phyloP scores from a whole-genome alignment of 2,329 filamentous ascomycete species.

The Colletotrichum sp. region DNA sequence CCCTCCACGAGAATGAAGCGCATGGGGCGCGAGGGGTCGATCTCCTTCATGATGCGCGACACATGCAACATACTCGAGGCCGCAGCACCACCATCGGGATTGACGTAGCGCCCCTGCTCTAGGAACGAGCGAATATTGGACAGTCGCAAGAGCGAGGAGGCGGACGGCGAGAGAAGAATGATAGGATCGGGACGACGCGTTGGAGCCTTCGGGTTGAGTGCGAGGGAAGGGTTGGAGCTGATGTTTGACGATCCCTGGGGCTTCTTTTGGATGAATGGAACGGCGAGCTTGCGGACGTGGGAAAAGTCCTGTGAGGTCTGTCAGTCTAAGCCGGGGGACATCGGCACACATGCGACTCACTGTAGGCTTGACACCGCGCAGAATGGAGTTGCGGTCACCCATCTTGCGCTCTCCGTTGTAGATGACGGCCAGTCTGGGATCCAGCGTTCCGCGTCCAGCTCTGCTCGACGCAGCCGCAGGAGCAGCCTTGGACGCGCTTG shows the following conservation, averaged over 20 bases:
- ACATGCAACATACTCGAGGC: slow-evolving; percentile 85
- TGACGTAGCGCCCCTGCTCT: slow-evolving; percentile 80
- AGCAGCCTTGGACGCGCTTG: slow-evolving; percentile 40
- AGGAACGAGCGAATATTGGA: slow-evolving; percentile 96
- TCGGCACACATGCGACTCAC: slow-evolving; percentile 54
- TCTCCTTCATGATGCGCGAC: slow-evolving; percentile 73
- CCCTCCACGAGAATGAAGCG: slow-evolving; percentile 96
- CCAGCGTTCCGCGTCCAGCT: slow-evolving; percentile 70
- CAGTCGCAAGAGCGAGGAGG: slow-evolving; percentile 92
- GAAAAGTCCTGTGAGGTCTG: slow-evolving; percentile 77
- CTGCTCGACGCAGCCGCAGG: slow-evolving; percentile 49
- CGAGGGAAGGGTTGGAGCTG: slow-evolving; percentile 49
- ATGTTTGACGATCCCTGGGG: slow-evolving; percentile 44
- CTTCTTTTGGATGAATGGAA: slow-evolving; percentile 74
- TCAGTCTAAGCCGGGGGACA: not conserved
- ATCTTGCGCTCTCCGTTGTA: slow-evolving; percentile 91
- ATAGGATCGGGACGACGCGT: slow-evolving; percentile 75
- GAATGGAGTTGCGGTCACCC: slow-evolving; percentile 88
- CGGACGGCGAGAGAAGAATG: slow-evolving; percentile 94
- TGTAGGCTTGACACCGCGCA: slow-evolving; percentile 87
- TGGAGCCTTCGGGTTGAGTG: slow-evolving; percentile 58
- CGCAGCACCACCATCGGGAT: slow-evolving; percentile 72
- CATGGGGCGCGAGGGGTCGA: slow-evolving; percentile 74
- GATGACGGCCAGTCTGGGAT: slow-evolving; percentile 84
- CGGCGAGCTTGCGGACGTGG: slow-evolving; percentile 85